phyloP scores from a whole-genome alignment of 2,329 filamentous ascomycete genomes.

The Ustilaginoidea virens region DNA sequence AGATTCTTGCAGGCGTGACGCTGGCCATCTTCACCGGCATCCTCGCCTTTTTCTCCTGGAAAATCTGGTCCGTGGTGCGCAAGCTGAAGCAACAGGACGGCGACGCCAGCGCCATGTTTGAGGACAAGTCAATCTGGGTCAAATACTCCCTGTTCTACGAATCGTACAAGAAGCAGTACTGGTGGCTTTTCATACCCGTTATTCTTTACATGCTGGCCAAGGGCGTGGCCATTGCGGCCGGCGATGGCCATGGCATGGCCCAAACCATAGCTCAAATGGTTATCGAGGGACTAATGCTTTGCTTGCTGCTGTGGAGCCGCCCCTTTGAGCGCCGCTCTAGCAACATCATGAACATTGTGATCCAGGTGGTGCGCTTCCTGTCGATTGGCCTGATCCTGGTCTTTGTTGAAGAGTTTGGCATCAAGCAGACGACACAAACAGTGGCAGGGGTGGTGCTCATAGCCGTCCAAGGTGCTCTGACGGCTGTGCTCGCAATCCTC shows the following conservation, averaged over 20 bases:
- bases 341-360: conserved; percentile 86
- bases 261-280: conserved; percentile 70
- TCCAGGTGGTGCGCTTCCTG: conserved; percentile 76
- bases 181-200: conserved; percentile 88
- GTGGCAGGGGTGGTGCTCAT: conserved; percentile 88
- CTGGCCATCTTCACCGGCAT: conserved; percentile 66
- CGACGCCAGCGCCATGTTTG: conserved; percentile 58
- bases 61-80: conserved; percentile 63
- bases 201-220: conserved; percentile 87
- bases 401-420: conserved; percentile 85
- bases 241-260: conserved; percentile 67
- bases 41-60: conserved; percentile 69
- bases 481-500: conserved; percentile 68
- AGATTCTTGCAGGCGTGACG: conserved; percentile 67
- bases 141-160: conserved; percentile 98
- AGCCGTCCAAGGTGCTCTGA: conserved; percentile 75
- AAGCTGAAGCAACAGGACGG: conserved; percentile 63
- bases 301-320: conserved; percentile 65
- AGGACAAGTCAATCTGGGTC: conserved; percentile 80
- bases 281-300: conserved; percentile 67
- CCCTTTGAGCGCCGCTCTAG: conserved; percentile 78
- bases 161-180: conserved; percentile 83
- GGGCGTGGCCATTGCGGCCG: conserved; percentile 71
- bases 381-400: conserved; percentile 81
- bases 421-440: conserved; percentile 84